Evolutionary conservation across 768 basidiomycete genomes (phyloP).

Genomic region (Amanita pseudoporphyria): DNA sequence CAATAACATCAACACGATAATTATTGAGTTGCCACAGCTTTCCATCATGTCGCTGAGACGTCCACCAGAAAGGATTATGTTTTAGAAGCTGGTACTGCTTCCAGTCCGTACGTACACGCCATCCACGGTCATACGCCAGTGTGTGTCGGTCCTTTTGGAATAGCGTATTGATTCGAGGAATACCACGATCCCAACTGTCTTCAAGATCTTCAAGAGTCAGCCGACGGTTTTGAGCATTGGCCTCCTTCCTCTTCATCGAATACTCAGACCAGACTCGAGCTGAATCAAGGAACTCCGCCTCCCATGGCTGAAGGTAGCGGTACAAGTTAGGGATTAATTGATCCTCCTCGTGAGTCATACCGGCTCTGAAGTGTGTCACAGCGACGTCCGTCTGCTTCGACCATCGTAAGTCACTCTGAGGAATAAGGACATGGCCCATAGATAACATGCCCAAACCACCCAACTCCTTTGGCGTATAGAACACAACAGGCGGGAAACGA

Average conservation of each 20-base stretch:
- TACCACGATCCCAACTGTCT: conserved; percentile 98
- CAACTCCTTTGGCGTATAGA: conserved; percentile 96
- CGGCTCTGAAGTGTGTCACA: conserved; percentile 98
- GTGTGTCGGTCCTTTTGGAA: conserved; percentile 99
- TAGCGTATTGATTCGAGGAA: conserved; percentile 95
- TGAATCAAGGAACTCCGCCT: conserved; percentile 95
- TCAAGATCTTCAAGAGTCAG: conserved; percentile 96
- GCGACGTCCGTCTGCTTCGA: conserved; percentile 97
- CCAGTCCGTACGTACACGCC: conserved; percentile 97
- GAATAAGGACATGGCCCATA: conserved; percentile 98
- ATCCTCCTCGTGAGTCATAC: conserved; percentile 94
- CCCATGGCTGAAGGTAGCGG: conserved; percentile 96
- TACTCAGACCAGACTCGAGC: conserved; percentile 99
- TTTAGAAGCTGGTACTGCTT: conserved; percentile 94
- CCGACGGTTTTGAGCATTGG: conserved; percentile 96
- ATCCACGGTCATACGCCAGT: conserved; percentile 97
- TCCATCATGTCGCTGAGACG: conserved; percentile 91
- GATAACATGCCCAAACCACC: conserved; percentile 99
- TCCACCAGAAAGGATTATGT: conserved; percentile 99
- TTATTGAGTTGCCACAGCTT: conserved; percentile 97
- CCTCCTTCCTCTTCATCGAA: conserved; percentile 98
- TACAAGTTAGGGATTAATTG: conserved; percentile 96
- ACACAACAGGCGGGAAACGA: conserved; percentile 93
- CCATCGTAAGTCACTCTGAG: conserved; percentile 96
- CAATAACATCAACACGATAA: conserved; percentile 97